These are phyloP conservation scores for Debaryomycetaceae sp. DNA, from an alignment of 1,139 yeast species.

Conservation along the genomic window DNA sequence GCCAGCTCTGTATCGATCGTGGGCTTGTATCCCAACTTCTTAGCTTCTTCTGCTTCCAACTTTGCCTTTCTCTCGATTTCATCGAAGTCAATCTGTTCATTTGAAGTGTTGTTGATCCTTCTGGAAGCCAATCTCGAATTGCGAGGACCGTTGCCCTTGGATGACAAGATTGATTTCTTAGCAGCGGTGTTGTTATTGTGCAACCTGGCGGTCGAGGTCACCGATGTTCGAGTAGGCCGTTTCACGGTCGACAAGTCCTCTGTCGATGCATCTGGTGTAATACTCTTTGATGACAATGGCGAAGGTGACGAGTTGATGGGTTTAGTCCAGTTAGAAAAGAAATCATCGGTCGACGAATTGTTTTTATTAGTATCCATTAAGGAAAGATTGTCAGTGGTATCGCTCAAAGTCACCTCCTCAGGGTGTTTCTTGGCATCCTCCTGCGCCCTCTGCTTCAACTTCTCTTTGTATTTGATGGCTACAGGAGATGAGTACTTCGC, in stretches of 20 bases:
- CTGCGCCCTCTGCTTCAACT: slow-evolving; percentile 63
- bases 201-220: slow-evolving; percentile 21
- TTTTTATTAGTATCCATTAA: slow-evolving; percentile 33
- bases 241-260: slow-evolving; percentile 28
- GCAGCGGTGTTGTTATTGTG: slow-evolving; percentile 21
- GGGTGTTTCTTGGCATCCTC: slow-evolving; percentile 71
- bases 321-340: slow-evolving; percentile 88
- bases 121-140: slow-evolving; percentile 57
- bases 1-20: slow-evolving; percentile 25
- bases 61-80: slow-evolving; percentile 86
- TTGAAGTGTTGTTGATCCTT: slow-evolving; percentile 41
- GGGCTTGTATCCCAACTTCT: slow-evolving; percentile 71
- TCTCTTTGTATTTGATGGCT: slow-evolving; percentile 76
- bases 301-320: slow-evolving; percentile 58
- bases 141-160: slow-evolving; percentile 47
- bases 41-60: slow-evolving; percentile 73
- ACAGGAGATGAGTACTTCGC: slow-evolving; percentile 78
- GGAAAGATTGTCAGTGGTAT: slow-evolving; percentile 38
- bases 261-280: slow-evolving; percentile 44
- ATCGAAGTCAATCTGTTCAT: slow-evolving; percentile 80
- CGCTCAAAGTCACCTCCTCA: slow-evolving; percentile 59
- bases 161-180: slow-evolving; percentile 38
- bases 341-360: slow-evolving; percentile 66
- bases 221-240: slow-evolving; percentile 21
- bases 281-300: slow-evolving; percentile 47